Evolutionary conservation across 2,329 filamentous ascomycete species (phyloP), one percentile per base, ranked within the genome.

Genomic region (Fusarium illudens): DNA sequence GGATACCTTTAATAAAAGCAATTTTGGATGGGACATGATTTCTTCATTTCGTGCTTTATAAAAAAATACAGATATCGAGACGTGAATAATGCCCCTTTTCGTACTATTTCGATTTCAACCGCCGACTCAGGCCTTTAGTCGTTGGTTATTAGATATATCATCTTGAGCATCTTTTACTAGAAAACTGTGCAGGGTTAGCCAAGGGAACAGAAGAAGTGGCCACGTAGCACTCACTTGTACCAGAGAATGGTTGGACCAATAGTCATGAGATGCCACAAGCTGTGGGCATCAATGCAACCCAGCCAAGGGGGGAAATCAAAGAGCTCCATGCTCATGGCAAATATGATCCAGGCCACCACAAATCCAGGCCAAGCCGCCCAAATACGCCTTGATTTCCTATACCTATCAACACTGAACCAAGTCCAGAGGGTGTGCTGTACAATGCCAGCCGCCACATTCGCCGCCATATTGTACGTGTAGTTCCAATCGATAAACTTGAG

Each of bases 381-480:
- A 17, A 85, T 79, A 67, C 90, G 87, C 46, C 89, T 87, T 17
- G 91, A 87, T 78, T 89, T 88, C 67, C 85, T 83, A 80, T 95
- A 98, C 71, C 90, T 87, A 68, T 83, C 82, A 71, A 92, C 87
- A 76, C 92, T 94, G 80, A 97, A 97, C 79, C 87, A 91, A 42
- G 86, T 92, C 96, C 96, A 98, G 60, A 98, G 81, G 4, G 90
- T 54, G 74, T 98, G 97, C 76, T 94, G 90, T 5, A 94, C 78
- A 37, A 94, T 83, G 4, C 96, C 96, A 11, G 92, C 87, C 4
- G 86, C 88, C 19, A 99, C 92, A 75, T 98, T 99, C 53, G 94
- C 96, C 2, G 91, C 89, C 94, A 99, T 98, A 78, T 99, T 99
- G 82, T 99, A 99, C 6, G 91, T 92, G 78, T 99, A 99, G 79